Evolutionary conservation across 2,329 filamentous ascomycete species (phyloP), one percentile per base, ranked within the genome.

Genomic region (Chaetomium globosum): DNA sequence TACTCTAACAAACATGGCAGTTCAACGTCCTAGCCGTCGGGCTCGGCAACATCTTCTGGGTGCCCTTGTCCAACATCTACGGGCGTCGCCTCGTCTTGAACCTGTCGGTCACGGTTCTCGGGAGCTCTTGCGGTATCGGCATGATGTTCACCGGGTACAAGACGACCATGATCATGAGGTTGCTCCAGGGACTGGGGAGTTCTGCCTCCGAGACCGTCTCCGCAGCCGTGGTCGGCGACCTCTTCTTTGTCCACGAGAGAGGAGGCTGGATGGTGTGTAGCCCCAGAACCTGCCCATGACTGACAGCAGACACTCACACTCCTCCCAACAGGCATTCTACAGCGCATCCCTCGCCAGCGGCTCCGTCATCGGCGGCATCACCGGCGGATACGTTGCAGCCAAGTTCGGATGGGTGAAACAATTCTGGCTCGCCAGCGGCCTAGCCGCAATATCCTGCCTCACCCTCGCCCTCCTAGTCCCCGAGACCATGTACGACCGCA

Each of bases 231-330:
- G 67, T 78, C 3, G 77, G 77, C 1, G 77, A 78, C 12, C 67
- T 78, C 26, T 78, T 75, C 21, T 77, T 77, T 6, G 65, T 78
- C 0, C 73, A 77, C 21, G 71, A 78, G 21, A 73, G 77, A 0
- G 76, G 76, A 2, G 56, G 71, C 12, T 76, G 76, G 13, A 78
- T 79, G 71, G 71, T 72, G 21, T 19, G 70, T 67, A 6, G 23
- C 9, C 16, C 26, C 26, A 26, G 19, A 12, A 54, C 12, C 7
- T 54, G 4, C 2, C 12, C 52, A 8, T 54, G 19, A 54, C 4
- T 9, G 7, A 28, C 31, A 30, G 19, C 13, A 48, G 12, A 43
- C n/a, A 10, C 59, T 65, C 13, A 53, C 46, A 19, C 9, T 9
- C 3, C 4, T n/a, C 28, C 28, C 13, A 23, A 48, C 49, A 72